phyloP scores from a whole-genome alignment of 2,329 filamentous ascomycete species.

The Myriosclerotinia scirpicola region DNA sequence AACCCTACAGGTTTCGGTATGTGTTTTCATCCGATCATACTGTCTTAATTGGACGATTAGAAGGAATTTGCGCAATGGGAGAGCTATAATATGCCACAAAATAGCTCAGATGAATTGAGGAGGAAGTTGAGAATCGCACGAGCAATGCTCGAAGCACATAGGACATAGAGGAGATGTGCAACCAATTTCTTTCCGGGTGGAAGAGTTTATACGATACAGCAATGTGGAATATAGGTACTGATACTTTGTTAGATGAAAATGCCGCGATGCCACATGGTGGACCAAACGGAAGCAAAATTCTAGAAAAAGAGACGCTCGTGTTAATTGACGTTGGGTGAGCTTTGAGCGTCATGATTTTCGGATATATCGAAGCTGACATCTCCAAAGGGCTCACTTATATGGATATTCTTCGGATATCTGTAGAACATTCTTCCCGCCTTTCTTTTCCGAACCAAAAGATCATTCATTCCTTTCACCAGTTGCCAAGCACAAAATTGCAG shows the following conservation, averaged over 20 bases:
- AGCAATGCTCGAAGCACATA: background rate
- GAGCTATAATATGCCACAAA: background rate
- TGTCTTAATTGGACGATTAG: background rate
- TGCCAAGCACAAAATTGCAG: constrained; percentile 51
- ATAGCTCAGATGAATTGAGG: background rate
- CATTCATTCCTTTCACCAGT: constrained; percentile 27
- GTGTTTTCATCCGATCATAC: background rate
- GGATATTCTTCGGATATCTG: constrained; percentile 66
- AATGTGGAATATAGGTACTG: constrained; percentile 10
- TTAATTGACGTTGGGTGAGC: constrained; percentile 58
- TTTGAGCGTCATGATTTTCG: background rate
- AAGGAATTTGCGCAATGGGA: background rate
- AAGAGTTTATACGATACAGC: background rate
- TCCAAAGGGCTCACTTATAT: constrained; percentile 53
- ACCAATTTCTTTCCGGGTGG: background rate
- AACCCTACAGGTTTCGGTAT: background rate
- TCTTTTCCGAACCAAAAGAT: constrained; percentile 37
- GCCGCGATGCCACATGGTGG: constrained; percentile 45
- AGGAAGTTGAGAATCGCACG: no score
- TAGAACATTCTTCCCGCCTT: constrained; percentile 56
- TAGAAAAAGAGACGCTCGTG: constrained; percentile 56
- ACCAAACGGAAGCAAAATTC: constrained; percentile 47
- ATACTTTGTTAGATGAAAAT: constrained; percentile 40
- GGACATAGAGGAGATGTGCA: background rate
- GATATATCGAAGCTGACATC: constrained; percentile 9